Base-by-base conservation (phyloP, 192 early-diverging fungal species). In the Spizellomyces sp. region DNA sequence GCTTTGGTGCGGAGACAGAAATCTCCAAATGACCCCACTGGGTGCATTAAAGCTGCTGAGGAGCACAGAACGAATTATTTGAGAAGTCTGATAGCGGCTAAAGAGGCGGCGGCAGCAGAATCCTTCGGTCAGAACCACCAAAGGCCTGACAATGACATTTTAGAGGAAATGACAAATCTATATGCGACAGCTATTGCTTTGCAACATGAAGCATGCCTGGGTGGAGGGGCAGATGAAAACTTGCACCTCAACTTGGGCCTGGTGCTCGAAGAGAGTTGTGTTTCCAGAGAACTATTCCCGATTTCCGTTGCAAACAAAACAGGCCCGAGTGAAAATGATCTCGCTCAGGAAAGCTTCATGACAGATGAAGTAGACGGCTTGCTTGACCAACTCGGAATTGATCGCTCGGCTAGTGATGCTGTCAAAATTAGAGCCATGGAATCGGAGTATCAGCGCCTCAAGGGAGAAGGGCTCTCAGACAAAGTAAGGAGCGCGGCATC, bases 321-420 rank as follows among this genome's bases (percentile, higher is more conserved):
- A 6, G 69, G 12, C 6, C 50, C 21, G 9, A 44, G 57, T 22
- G 72, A 70, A 7, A 62, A 45, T 7, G 74, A 78, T 48, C 73
- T 73, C 6, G 82, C 84, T 8, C 64, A 48, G 27, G 79, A 80
- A 6, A 66, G 73, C n/a, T 80, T 81, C 52, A 80, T 80, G 77
- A 54, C 42, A 15, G 84, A 86, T 62, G 84, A 86, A 62, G 79
- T 84, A 4, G 68, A 80, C 6, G 84, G 84, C 7, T 65, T 84
- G 36, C 73, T 86, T 43, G 58, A 77, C 45, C 64, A 73, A 9
- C 74, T 86, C 6, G 83, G 77, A 0, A 70, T 86, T 8, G 36
- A 73, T n/a, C 69, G 57, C 41, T 54, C 43, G 62, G 77, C 79
- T 36, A 79, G 65, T 62, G 72, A 86, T 59, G 69, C 73, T 4